These are phyloP conservation scores for Blastomyces parvus DNA, from an alignment of 2,329 filamentous ascomycete species.

Conservation along the genomic window DNA sequence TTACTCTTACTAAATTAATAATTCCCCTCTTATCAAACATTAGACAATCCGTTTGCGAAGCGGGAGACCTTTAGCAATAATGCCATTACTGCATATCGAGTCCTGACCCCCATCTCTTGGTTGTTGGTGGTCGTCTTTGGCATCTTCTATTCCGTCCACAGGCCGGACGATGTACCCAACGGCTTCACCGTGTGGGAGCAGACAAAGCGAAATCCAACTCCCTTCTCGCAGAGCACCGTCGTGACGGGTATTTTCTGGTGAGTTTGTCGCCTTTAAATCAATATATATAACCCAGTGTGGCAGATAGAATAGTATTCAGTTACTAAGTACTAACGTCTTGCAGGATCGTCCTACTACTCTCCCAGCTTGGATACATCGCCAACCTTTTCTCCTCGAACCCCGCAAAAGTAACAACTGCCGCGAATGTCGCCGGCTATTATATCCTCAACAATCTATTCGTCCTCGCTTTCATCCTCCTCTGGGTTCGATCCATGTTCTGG, in stretches of 20 bases:
- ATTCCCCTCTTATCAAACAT: background rate
- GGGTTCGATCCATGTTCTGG: conserved; percentile 65
- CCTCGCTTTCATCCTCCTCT: conserved; percentile 74
- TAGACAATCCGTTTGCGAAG: conserved; percentile 68
- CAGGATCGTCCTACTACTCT: conserved; percentile 63
- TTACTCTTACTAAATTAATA: background rate
- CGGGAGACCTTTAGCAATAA: conserved; percentile 55
- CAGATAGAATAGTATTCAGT: conserved; percentile 1
- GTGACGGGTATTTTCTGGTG: conserved; percentile 67
- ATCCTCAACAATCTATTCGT: conserved; percentile 77
- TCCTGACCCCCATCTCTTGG: conserved; percentile 66
- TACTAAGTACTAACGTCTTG: conserved; percentile 6
- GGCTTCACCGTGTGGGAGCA: conserved; percentile 64
- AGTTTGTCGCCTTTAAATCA: conserved; percentile 14
- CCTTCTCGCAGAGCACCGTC: conserved; percentile 62
- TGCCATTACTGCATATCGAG: conserved; percentile 62
- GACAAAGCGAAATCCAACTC: conserved; percentile 57
- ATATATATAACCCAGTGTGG: no score
- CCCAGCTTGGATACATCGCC: conserved; percentile 65
- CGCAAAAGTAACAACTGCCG: conserved; percentile 57
- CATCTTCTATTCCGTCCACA: conserved; percentile 62
- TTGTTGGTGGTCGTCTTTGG: conserved; percentile 60
- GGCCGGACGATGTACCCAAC: conserved; percentile 53
- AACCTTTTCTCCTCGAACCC: conserved; percentile 63
- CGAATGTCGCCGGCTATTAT: conserved; percentile 73